Conservation (phyloP, 169 alveolate species). For the Theileria luwenshuni region DNA sequence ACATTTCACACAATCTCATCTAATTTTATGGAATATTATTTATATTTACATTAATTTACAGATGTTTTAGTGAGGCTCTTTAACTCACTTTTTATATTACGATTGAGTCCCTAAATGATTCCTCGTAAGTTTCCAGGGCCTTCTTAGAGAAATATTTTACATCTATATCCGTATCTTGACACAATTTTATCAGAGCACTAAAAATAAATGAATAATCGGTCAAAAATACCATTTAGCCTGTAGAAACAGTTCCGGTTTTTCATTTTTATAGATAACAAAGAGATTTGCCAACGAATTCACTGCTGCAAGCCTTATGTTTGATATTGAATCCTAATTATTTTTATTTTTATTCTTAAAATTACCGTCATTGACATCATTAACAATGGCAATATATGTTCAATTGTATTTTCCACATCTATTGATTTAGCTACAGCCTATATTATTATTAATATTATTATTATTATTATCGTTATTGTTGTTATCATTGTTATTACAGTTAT, state of each 20-base stretch:
- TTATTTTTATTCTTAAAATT: background rate
- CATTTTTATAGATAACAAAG: conserved; percentile 54
- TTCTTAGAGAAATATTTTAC: conserved; percentile 55
- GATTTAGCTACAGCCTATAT: conserved; percentile 66
- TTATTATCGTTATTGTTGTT: conserved; percentile 49
- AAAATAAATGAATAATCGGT: background rate
- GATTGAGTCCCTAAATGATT: conserved; percentile 31
- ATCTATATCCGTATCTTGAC: conserved; percentile 63
- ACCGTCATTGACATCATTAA: conserved; percentile 47
- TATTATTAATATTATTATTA: background rate
- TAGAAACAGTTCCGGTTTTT: conserved; percentile 47
- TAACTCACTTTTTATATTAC: conserved; percentile 6
- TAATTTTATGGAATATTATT: background rate
- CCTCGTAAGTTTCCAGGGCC: conserved; percentile 60
- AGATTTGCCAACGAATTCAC: conserved; percentile 55
- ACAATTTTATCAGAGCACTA: conserved; percentile 55
- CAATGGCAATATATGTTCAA: conserved; percentile 58
- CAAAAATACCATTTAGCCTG: conserved; percentile 32
- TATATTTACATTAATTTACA: conserved; percentile 4
- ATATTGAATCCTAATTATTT: conserved; percentile 27
- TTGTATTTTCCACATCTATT: conserved; percentile 42
- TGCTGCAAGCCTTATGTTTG: conserved; percentile 63
- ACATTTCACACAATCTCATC: background rate
- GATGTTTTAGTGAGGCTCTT: background rate
- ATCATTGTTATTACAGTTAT: conserved; percentile 40